These are phyloP conservation scores for Globisporangium barbulae DNA, from an alignment of 352 stramenopile species.

Conservation along the genomic window DNA sequence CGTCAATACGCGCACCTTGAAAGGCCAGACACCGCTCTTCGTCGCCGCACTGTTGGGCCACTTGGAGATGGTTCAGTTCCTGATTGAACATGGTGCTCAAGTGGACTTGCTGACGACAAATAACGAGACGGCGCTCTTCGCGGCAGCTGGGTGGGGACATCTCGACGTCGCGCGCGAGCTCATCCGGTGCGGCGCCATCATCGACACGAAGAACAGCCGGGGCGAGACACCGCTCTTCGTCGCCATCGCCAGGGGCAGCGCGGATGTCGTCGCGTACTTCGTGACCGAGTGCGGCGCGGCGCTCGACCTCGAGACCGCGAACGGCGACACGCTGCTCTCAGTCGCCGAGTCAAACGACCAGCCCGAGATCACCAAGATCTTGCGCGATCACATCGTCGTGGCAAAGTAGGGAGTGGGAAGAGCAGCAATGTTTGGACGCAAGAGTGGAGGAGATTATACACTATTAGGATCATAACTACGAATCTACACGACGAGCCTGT, in stretches of 20 bases:
- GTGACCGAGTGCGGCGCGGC: conserved; percentile 5
- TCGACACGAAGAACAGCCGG: conserved; percentile 10
- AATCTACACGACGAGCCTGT: background rate
- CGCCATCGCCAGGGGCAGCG: conserved; percentile 5
- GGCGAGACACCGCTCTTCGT: conserved; percentile 13
- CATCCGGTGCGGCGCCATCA: background rate
- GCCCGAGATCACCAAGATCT: conserved; percentile 9
- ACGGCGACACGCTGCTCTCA: conserved; percentile 10
- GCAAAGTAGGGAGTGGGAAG: background rate
- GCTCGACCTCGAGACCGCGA: conserved; percentile 3
- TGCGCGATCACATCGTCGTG: conserved; percentile 4
- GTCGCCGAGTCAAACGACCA: background rate
- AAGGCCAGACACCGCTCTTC: conserved; percentile 12
- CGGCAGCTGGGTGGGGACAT: conserved; percentile 5
- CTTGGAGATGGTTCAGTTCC: conserved; percentile 9
- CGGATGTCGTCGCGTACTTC: background rate
- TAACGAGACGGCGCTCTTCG: conserved; percentile 7
- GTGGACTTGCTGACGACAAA: conserved; percentile 1
- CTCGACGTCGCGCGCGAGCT: conserved; percentile 11
- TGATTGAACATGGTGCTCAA: conserved; percentile 2
- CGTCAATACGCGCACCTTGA: conserved; percentile 2
- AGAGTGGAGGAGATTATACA: background rate
- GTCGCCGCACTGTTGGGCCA: conserved; percentile 8
- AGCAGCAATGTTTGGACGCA: background rate
- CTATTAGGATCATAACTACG: conserved; percentile 2